Conservation (phyloP, 2,329 filamentous ascomycete species). For the Cordyceps militaris region DNA sequence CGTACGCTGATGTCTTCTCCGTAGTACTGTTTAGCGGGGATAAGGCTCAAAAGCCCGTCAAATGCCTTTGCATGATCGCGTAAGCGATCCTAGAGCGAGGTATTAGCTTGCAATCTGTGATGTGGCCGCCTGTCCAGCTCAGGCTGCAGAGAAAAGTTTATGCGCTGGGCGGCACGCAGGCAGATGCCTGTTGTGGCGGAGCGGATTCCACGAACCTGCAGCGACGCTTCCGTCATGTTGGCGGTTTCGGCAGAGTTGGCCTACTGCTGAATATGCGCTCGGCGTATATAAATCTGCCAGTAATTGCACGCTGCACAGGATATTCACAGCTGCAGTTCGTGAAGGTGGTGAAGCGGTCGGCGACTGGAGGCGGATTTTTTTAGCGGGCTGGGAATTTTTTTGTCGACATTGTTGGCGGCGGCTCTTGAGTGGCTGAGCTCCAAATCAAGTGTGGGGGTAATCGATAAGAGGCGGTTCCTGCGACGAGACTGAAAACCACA, state of each 20-base stretch:
- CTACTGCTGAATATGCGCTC: background rate
- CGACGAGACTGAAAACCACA: too few species aligned
- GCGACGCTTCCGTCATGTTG: constrained; percentile 37
- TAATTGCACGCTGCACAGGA: background rate
- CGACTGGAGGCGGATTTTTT: constrained; percentile 15
- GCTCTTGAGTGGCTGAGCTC: constrained; percentile 11
- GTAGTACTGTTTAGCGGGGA: constrained; percentile 87
- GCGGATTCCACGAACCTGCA: constrained; percentile 36
- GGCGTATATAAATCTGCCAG: background rate
- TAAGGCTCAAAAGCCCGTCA: constrained; percentile 78
- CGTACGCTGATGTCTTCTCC: constrained; percentile 76
- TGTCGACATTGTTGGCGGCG: constrained; percentile 6
- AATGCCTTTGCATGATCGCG: constrained; percentile 65
- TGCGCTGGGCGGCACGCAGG: constrained; percentile 1
- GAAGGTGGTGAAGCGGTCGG: constrained; percentile 15
- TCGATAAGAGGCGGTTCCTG: constrained; percentile 1
- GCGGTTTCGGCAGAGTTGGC: background rate
- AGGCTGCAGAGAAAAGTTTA: background rate
- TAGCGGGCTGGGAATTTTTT: constrained; percentile 13
- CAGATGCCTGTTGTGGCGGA: constrained; percentile 15
- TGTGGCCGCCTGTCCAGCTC: background rate
- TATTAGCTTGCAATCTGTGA: background rate
- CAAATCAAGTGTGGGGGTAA: constrained; percentile 12
- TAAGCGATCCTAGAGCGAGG: constrained; percentile 42
- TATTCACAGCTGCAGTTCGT: constrained; percentile 6